These are phyloP conservation scores for Rutstroemia sp. DNA, from an alignment of 2,329 filamentous ascomycete genomes.

Conservation along the genomic window DNA sequence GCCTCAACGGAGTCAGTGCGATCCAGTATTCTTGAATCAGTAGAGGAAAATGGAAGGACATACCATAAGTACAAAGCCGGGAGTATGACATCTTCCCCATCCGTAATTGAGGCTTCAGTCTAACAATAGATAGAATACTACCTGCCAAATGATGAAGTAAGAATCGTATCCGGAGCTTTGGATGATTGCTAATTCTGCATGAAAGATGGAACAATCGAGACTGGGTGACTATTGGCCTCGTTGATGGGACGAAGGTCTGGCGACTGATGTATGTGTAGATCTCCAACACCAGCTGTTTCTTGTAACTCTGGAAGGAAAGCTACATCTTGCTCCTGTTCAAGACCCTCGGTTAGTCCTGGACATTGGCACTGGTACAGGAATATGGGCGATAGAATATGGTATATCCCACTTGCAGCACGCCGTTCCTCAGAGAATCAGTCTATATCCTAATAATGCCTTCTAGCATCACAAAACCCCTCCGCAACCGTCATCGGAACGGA, in stretches of 20 bases:
- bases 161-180: background rate
- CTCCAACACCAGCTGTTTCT: constrained; percentile 19
- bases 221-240: constrained; percentile 6
- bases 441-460: background rate
- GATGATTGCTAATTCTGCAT: background rate
- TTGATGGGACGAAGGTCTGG: too few relatives aligned
- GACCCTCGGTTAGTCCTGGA: constrained; percentile 32
- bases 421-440: background rate
- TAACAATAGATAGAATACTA: constrained; percentile 13
- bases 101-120: too few relatives aligned
- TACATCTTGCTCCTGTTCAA: constrained; percentile 23
- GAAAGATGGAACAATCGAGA: constrained; percentile 11
- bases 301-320: constrained; percentile 15
- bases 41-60: constrained; percentile 25
- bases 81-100: constrained; percentile 5
- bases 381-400: constrained; percentile 53
- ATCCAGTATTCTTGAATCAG: constrained; percentile 32
- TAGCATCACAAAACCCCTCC: background rate
- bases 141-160: constrained; percentile 15
- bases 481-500: background rate
- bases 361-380: constrained; percentile 43
- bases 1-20: background rate
- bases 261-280: constrained; percentile 9
- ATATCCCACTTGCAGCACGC: constrained; percentile 28
- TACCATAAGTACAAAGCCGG: constrained; percentile 15